Evolutionary conservation across 2,329 filamentous ascomycete species (phyloP).

Genomic region (Tolypocladium amazonense): DNA sequence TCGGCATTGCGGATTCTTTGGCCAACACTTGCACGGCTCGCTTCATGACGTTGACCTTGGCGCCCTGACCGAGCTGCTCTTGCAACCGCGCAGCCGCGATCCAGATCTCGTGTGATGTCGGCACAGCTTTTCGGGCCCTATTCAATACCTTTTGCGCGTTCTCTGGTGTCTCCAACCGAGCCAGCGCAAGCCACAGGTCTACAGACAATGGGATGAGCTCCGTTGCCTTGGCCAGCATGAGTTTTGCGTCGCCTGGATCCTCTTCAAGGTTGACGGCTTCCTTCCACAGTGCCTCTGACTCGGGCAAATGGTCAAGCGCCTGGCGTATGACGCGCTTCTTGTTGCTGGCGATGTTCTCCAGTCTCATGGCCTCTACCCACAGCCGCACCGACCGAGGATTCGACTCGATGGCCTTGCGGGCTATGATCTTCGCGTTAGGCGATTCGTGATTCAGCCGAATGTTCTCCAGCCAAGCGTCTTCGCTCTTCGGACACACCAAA

Average conservation of each 20-base stretch:
- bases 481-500: conserved; percentile 82
- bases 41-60: conserved; percentile 86
- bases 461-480: conserved; percentile 93
- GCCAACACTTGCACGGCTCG: conserved; percentile 80
- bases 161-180: conserved; percentile 77
- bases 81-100: conserved; percentile 86
- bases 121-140: conserved; percentile 84
- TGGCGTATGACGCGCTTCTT: conserved; percentile 91
- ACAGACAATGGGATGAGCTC: conserved; percentile 90
- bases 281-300: conserved; percentile 97
- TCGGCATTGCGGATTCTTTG: conserved; percentile 90
- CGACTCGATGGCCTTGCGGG: conserved; percentile 82
- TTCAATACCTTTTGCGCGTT: conserved; percentile 94
- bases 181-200: conserved; percentile 89
- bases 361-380: conserved; percentile 91
- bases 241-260: conserved; percentile 72
- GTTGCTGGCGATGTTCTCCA: conserved; percentile 71
- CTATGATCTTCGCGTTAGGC: conserved; percentile 91
- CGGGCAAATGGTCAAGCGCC: conserved; percentile 83
- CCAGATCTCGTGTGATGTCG: conserved; percentile 93
- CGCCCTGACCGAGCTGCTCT: conserved; percentile 71
- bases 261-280: conserved; percentile 93
- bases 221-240: conserved; percentile 87
- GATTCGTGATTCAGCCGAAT: conserved; percentile 79
- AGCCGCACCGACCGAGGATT: conserved; percentile 81